Base-by-base conservation (phyloP, 2,329 filamentous ascomycete genomes). In the Ophiostoma novo-ulmi region DNA sequence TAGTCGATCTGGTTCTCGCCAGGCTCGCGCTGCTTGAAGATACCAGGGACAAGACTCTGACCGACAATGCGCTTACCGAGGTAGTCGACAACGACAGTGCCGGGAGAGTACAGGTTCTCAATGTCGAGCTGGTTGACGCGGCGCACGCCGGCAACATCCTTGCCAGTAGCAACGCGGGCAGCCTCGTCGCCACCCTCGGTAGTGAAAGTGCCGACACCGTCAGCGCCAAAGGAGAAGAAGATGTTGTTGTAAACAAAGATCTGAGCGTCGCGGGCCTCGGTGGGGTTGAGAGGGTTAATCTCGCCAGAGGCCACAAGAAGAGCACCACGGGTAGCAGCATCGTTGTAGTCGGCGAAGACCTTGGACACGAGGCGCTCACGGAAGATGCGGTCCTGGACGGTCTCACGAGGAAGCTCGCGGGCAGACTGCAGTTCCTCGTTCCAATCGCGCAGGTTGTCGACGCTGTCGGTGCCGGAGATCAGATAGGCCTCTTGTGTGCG, bases 211-310 rank as follows among this genome's bases (percentile, higher is more conserved):
- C 95, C 94, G 65, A 98, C 95, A 69, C 95, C 96, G 79, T 99
- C 95, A 64, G 95, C 94, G 73, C 95, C 95, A 76, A 97, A 98
- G 0, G 95, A 98, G 84, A 97, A 99, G 84, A 99, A 99, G 75
- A 99, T 93, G 81, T 99, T 99, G 85, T 98, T 98, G 84, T 98
- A 97, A 35, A 99, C 94, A 77, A 97, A 99, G 74, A 99, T 99
- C 79, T 99, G 95, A 4, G 95, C 95, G 79, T 99, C 94, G 75
- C 86, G 88, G 74, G 86, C 89, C 81, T 99, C 95, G 0, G 94
- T 98, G 7, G 95, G 96, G 82, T 99, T 99, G 70, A 99, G 82
- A 7, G 95, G 93, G 26, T 93, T 89, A 74, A 99, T 91, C 79
- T 99, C 95, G 70, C 95, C 95, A 71, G 92, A 88, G 35, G 94